These are phyloP conservation scores for Cutaneotrichosporon dermatis DNA, from an alignment of 1,284 basidiomycete genomes.

Conservation along the genomic window DNA sequence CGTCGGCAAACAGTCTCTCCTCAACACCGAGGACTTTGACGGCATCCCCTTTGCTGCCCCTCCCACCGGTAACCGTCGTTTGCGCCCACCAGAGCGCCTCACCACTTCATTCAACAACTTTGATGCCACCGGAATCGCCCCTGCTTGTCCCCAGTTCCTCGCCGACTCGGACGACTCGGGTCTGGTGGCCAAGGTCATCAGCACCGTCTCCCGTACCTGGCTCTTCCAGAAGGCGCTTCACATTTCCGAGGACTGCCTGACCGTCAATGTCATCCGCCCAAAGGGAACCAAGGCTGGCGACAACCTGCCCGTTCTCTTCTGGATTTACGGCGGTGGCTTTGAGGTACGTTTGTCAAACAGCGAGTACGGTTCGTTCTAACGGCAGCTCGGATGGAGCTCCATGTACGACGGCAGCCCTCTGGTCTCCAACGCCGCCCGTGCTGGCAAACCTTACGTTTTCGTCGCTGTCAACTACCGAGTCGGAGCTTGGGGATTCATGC, in stretches of 20 bases:
- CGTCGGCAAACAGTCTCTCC: conserved; percentile 2
- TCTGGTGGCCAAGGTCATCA: conserved; percentile 3
- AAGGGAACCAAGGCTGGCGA: conserved; percentile 17
- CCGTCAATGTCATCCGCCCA: conserved; percentile 24
- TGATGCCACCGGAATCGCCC: conserved; percentile 7
- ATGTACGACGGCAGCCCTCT: conserved; percentile 18
- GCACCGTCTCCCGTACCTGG: neutral
- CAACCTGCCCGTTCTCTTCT: conserved; percentile 35
- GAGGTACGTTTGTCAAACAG: conserved; percentile 3
- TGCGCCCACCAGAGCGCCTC: conserved; percentile 50
- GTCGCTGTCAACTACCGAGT: conserved; percentile 59
- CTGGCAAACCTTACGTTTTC: conserved; percentile 53
- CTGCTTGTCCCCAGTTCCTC: conserved; percentile 15
- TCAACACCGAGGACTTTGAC: conserved; percentile 10
- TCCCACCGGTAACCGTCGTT: conserved; percentile 32
- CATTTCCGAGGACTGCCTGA: conserved; percentile 27
- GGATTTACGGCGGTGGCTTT: conserved; percentile 35
- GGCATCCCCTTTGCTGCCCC: conserved; percentile 64
- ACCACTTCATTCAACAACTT: conserved; percentile 28
- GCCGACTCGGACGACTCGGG: conserved; percentile 3
- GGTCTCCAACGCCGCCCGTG: conserved; percentile 7
- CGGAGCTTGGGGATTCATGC: conserved; percentile 47
- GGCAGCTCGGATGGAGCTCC: conserved; percentile 13
- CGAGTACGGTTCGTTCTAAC: neutral
- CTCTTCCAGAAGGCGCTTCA: conserved; percentile 10